Percentiles rank a stretch among this genome's conserved stretches.
phyloP scores from a whole-genome alignment of 1,284 basidiomycete genomes.

The Cryptococcus sp. region DNA sequence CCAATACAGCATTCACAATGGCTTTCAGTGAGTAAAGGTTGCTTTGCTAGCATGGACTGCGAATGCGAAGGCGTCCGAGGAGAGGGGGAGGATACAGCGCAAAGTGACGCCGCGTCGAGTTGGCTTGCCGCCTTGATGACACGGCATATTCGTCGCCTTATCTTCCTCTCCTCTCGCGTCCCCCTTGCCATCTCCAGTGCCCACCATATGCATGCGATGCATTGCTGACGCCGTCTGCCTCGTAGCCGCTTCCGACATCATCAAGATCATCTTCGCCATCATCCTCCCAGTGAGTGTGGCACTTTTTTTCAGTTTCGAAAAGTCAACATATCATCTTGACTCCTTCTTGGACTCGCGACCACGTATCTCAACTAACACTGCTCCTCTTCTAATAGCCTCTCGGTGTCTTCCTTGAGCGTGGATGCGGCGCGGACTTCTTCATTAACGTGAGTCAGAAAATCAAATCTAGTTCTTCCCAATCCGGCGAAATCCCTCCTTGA shows the following conservation, averaged over 20 bases:
- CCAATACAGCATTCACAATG: slow-evolving; percentile 16
- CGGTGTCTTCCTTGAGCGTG: slow-evolving; percentile 51
- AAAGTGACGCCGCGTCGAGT: too few relatives aligned
- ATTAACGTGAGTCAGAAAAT: slow-evolving; percentile 17
- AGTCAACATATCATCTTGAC: neutral
- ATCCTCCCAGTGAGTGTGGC: slow-evolving; percentile 37
- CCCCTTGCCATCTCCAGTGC: neutral
- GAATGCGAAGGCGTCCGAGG: neutral
- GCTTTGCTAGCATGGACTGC: neutral
- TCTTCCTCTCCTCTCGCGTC: neutral
- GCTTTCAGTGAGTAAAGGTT: slow-evolving; percentile 22
- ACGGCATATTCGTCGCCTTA: neutral
- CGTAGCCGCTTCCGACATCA: slow-evolving; percentile 37
- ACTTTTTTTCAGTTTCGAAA: neutral
- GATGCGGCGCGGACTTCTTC: slow-evolving; percentile 44
- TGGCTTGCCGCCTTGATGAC: neutral
- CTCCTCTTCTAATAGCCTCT: slow-evolving; percentile 29
- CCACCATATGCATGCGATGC: neutral
- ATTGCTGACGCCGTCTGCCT: slow-evolving; percentile 1
- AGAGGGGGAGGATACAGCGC: neutral
- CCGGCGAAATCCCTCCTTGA: neutral
- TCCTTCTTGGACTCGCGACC: neutral
- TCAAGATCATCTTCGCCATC: slow-evolving; percentile 47
- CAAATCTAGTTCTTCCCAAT: too few relatives aligned
- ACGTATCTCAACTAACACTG: neutral